Percentiles rank a stretch among this genome's conserved stretches.
Evolutionary conservation across 2,329 filamentous ascomycete species (phyloP).

Genomic region (Fusarium sublunatum): DNA sequence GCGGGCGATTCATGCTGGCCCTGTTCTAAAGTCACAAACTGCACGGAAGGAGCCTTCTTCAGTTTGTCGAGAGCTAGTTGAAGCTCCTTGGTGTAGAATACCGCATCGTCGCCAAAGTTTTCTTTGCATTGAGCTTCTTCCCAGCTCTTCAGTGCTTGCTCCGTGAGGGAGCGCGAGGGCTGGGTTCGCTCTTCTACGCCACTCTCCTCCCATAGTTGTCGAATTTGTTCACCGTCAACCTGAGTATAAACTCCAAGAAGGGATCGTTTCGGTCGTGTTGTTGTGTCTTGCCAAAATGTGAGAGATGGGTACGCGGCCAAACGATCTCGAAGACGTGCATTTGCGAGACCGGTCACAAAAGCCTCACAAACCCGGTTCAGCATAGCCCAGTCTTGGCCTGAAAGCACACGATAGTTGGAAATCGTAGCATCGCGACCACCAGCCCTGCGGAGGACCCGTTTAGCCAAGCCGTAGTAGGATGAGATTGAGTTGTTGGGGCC

Average conservation of each 20-base stretch:
- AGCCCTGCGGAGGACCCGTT: slow-evolving; percentile 61
- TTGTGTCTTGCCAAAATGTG: slow-evolving; percentile 47
- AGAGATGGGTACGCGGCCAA: slow-evolving; percentile 62
- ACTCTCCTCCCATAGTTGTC: slow-evolving; percentile 53
- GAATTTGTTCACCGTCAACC: slow-evolving; percentile 66
- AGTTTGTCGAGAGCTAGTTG: slow-evolving; percentile 60
- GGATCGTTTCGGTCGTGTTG: slow-evolving; percentile 55
- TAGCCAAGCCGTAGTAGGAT: slow-evolving; percentile 61
- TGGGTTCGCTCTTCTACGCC: slow-evolving; percentile 35
- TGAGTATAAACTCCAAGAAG: slow-evolving; percentile 66
- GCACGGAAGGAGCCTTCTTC: slow-evolving; percentile 63
- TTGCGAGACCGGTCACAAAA: slow-evolving; percentile 65
- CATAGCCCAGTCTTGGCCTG: slow-evolving; percentile 57
- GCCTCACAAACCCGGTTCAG: slow-evolving; percentile 64
- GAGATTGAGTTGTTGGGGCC: slow-evolving; percentile 54
- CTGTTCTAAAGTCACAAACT: slow-evolving; percentile 66
- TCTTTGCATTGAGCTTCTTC: slow-evolving; percentile 54
- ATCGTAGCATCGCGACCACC: slow-evolving; percentile 63
- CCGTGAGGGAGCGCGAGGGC: slow-evolving; percentile 45
- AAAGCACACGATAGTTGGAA: slow-evolving; percentile 59
- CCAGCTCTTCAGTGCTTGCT: slow-evolving; percentile 59
- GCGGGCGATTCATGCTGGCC: slow-evolving; percentile 62
- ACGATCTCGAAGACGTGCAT: slow-evolving; percentile 58
- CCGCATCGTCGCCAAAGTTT: slow-evolving; percentile 58
- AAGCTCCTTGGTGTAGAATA: slow-evolving; percentile 65